Base-by-base conservation (phyloP, 495 filamentous ascomycete genomes). In the Xylaria acuta region DNA sequence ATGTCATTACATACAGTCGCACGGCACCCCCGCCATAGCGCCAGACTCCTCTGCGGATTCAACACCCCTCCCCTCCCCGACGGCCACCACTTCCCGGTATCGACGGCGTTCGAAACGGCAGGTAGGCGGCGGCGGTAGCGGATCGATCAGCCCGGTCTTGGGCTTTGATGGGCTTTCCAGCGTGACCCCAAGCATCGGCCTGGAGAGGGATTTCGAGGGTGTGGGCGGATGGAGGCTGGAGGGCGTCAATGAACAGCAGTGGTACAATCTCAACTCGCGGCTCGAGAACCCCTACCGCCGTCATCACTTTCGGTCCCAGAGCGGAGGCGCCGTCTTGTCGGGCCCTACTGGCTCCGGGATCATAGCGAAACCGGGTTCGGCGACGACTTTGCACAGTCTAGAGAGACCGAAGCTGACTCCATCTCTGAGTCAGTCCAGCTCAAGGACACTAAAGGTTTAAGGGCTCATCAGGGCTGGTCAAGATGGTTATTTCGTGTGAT, bases 161-260 rank as follows among this genome's bases (percentile, higher is more conserved):
- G 78, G 78, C 18, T 70, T 78, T 16, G 76, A 76, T 34, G 78
- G 82, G 20, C 71, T 85, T 25, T 43, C 69, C 4, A 77, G 75
- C 32, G 59, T 86, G 16, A 79, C 79, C 20, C 80, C 83, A 12
- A 82, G 79, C 38, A 72, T 84, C 18, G 84, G 85, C 2, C 71
- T 87, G 27, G 85, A 87, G 64, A 86, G 93, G 6, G 93, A 97
- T 80, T 97, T 91, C 75, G 93, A 97, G 82, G 93, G 93, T n/a
- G 86, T 97, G 3, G 93, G 93, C 16, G 93, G 93, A 1, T 95
- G 92, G 93, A 84, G 91, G 66, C 71, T 88, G 20, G 79, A 79
- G 30, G 80, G 80, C 11, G 67, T 65, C 41, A 90, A 93, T 41
- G 90, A 93, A 56, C 82, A 80, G 14, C 83, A 88, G 25, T 97